Evolutionary conservation across 257 asterid genomes (phyloP), one percentile per base, ranked within the genome.

Genomic region (Forsythia suspensa): DNA sequence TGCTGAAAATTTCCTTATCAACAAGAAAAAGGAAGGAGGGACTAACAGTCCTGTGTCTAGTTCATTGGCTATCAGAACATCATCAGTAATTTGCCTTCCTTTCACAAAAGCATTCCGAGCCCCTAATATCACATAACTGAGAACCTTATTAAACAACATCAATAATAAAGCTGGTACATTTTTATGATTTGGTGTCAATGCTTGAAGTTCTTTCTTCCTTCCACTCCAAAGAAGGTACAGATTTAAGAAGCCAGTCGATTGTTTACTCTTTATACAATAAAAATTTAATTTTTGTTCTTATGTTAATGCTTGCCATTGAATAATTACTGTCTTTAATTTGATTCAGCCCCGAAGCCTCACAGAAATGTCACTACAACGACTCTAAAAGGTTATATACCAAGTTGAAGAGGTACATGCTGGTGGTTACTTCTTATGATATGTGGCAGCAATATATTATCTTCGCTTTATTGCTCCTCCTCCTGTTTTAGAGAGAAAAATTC

Each of bases 291-390:
- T 8, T 73, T 65, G 16, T 52, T 38, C 71, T 3, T 70, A 12
- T 51, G 48, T 72, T 38, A 59, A 57, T 4, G 5, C 15, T 13
- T 18, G 8, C 21, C 15, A 4, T 15, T 9, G 68, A 80, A 13
- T 55, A 12, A 1, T 63, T 73, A 71, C 80, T 69, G 70, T 44
- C 75, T 73, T 77, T 73, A 55, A 75, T 44, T 71, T 67, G 63
- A 37, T 81, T 63, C 90, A 86, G 98, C 97, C 57, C 94, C 97
- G 48, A 93, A 91, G 88, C 97, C 97, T 86, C 97, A 90, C 77
- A 87, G 95, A 81, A 84, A 87, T 29, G 52, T 76, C 80, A 41
- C 70, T 72, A 72, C 90, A 70, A 37, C 80, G 57, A 76, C 81
- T 40, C 72, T 88, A 77, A 82, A 66, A 65, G 63, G 76, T 82